These are phyloP conservation scores for Hypoxylon intermedium DNA, from an alignment of 495 filamentous ascomycete genomes.

Conservation along the genomic window DNA sequence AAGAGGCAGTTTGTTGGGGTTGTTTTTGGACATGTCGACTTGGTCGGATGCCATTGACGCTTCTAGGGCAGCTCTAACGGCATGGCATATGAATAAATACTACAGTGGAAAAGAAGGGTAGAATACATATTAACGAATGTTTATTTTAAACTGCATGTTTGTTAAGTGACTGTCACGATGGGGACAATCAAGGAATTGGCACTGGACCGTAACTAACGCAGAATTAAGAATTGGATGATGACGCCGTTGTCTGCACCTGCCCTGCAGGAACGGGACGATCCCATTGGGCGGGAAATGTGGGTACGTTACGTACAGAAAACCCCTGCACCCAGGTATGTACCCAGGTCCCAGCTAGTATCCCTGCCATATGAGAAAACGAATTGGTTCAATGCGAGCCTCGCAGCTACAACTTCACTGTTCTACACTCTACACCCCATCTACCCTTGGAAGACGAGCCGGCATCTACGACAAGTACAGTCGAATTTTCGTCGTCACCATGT, in stretches of 20 bases:
- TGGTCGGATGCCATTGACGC: slow-evolving; percentile 30
- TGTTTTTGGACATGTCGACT: slow-evolving; percentile 24
- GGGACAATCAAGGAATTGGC: not conserved
- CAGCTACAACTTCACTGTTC: not conserved
- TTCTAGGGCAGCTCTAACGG: not conserved
- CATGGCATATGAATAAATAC: slow-evolving; percentile 19
- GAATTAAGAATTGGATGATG: no score
- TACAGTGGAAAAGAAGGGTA: slow-evolving; percentile 6
- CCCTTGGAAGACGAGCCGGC: no score
- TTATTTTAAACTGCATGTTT: not conserved
- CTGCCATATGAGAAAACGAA: not conserved
- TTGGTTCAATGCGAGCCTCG: not conserved
- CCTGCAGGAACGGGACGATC: slow-evolving; percentile 23
- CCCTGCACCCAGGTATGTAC: slow-evolving; percentile 17
- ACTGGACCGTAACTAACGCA: slow-evolving; percentile 11
- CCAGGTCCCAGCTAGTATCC: not conserved
- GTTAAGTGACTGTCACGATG: slow-evolving; percentile 5
- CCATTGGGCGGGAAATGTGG: slow-evolving; percentile 11
- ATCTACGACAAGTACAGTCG: no score
- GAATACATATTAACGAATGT: not conserved
- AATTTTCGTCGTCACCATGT: slow-evolving; percentile 50
- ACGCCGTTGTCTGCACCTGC: slow-evolving; percentile 3
- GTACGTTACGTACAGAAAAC: slow-evolving; percentile 2
- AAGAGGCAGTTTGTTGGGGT: slow-evolving; percentile 21
- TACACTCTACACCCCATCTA: no score